Evolutionary conservation across 352 stramenopile genomes (phyloP), one percentile per base, ranked within the genome.

Genomic region (Phytophthora capsici): DNA sequence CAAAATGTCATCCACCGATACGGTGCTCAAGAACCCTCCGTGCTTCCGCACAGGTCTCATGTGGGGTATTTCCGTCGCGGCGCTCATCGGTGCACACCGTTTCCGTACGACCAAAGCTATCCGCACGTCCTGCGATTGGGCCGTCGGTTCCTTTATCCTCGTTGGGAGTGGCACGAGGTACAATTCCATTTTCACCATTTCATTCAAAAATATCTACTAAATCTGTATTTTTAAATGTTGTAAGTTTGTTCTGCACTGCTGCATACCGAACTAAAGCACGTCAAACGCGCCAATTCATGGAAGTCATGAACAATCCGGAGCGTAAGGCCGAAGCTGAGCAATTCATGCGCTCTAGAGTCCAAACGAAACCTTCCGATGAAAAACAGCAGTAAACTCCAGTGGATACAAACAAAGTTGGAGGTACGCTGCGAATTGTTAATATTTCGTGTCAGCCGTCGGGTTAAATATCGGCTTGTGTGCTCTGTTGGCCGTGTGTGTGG

Each of bases 221-320:
- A 28, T n/a, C 25, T 28, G 25, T 28, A 28, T n/a, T n/a, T n/a
- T n/a, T n/a, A n/a, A n/a, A 30, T 34, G 36, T 19, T 37, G 10
- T 23, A 92, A n/a, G 86, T 77, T 20, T 91, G 22, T 71, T 94
- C 26, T 95, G 87, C 36, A 70, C 75, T 23, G 65, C 78, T 20
- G 63, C 80, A 52, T 86, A 93, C 59, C 54, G 82, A 30, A 62
- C 71, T 14, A 77, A 78, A 43, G 66, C 78, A 28, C 71, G 54
- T 20, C 84, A 92, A 71, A 94, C 80, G 32, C 81, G 85, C 4
- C 62, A 91, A 46, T 93, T 93, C 66, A 93, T 93, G 84, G 84
- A 91, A 46, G 70, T 85, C 8, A 93, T 93, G 84, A 93, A 93
- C 73, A 79, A 93, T 72, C 84, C 84, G 6, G 77, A 85, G 16